phyloP scores from a whole-genome alignment of 2,329 filamentous ascomycete genomes.

The Beauveria asiatica region DNA sequence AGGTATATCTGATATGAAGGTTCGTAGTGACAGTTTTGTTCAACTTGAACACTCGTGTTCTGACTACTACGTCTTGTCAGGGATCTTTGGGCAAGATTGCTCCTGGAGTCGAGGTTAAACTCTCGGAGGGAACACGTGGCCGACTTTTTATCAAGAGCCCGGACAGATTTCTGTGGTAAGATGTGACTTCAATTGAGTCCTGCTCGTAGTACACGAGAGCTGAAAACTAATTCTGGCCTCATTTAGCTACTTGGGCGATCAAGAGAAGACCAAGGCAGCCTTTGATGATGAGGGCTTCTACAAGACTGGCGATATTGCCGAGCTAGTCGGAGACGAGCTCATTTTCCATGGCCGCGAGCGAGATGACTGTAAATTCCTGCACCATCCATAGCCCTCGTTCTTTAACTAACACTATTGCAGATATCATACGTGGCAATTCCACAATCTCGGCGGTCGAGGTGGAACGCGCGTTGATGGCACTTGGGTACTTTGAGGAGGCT shows the following conservation, averaged over 20 bases:
- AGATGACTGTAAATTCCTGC: slow-evolving; percentile 14
- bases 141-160: slow-evolving; percentile 15
- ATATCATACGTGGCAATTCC: slow-evolving; percentile 9
- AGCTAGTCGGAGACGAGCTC: background rate
- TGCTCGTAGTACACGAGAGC: background rate
- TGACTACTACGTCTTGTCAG: background rate
- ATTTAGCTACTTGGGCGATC: background rate
- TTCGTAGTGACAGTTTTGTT: background rate
- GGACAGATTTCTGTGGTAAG: background rate
- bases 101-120: slow-evolving; percentile 9
- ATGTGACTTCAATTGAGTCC: background rate
- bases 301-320: background rate
- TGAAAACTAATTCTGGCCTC: background rate
- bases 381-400: background rate
- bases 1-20: background rate
- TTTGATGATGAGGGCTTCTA: background rate
- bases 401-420: background rate
- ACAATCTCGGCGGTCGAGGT: slow-evolving; percentile 14
- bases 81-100: slow-evolving; percentile 6
- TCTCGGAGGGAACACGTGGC: slow-evolving; percentile 15
- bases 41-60: background rate
- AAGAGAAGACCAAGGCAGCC: background rate
- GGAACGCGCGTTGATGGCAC: slow-evolving; percentile 13
- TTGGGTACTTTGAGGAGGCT: slow-evolving; percentile 17
- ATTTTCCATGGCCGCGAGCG: slow-evolving; percentile 15